These are phyloP conservation scores for Bondarzewia mesenterica DNA, from an alignment of 1,284 basidiomycete species.

Conservation along the genomic window DNA sequence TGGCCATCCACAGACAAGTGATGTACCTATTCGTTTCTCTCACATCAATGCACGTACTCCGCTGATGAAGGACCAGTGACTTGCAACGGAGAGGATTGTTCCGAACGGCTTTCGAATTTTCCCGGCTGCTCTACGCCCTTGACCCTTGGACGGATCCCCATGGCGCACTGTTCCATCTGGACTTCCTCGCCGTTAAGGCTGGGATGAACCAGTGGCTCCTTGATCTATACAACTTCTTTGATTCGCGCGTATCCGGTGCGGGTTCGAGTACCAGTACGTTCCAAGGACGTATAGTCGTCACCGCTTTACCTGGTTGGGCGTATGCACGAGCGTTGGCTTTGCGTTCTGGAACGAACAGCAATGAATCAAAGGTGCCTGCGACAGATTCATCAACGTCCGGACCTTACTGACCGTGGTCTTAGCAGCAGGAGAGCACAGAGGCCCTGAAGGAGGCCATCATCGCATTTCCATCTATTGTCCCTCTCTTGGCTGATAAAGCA, in stretches of 20 bases:
- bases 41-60: conserved; percentile 1
- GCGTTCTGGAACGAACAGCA: conserved; percentile 33
- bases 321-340: conserved; percentile 73
- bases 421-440: conserved; percentile 43
- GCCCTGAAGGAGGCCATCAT: conserved; percentile 68
- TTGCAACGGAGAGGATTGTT: conserved; percentile 82
- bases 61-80: conserved; percentile 37
- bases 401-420: conserved; percentile 20
- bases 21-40: conserved; percentile 38
- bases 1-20: conserved; percentile 73
- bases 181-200: conserved; percentile 76
- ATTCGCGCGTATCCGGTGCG: conserved; percentile 18
- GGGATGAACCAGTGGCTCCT: conserved; percentile 78
- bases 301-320: conserved; percentile 70
- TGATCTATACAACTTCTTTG: conserved; percentile 50
- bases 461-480: conserved; percentile 74
- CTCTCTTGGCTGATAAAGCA: conserved; percentile 77
- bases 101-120: conserved; percentile 85
- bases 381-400: not conserved
- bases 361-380: conserved; percentile 1
- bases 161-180: conserved; percentile 76
- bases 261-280: conserved; percentile 13
- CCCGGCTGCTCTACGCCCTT: conserved; percentile 71
- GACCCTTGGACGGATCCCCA: conserved; percentile 85
- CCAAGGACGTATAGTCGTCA: conserved; percentile 39